Evolutionary conservation across 2,329 filamentous ascomycete genomes (phyloP), one percentile per base, ranked within the genome.

Genomic region (Knoxdaviesia proteae): DNA sequence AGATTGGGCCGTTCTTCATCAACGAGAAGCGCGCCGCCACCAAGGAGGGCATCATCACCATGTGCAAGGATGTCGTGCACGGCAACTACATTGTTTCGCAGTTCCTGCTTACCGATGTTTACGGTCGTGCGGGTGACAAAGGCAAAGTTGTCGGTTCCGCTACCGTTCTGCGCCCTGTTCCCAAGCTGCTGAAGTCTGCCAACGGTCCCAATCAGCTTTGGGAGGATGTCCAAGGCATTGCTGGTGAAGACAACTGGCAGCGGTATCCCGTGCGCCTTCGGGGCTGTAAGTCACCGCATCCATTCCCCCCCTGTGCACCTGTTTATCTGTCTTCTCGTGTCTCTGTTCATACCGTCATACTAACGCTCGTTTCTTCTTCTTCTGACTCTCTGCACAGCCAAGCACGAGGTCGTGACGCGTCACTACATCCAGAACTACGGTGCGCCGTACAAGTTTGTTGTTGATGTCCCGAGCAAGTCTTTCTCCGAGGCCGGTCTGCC

Each of bases 381-480:
- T 20, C 49, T 58, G 34, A 61, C 52, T 20, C 8, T 6, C 29
- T 7, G 5, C n/a, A 9, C 30, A 63, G 59, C 47, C 6, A 52
- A 54, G 3, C 49, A 57, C 6, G 65, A 69, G 43, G 58, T 61
- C 5, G 52, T 70, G 4, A 70, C 65, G 1, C 59, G 64, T 0
- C 68, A 74, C 42, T 75, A 69, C 45, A 54, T 59, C 2, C 61
- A 64, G 32, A 76, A 76, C 47, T 72, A 67, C 61, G 77, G 77
- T 2, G 75, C 75, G 46, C 67, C 68, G 0, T 82, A 81, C 54
- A 80, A 80, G 43, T 81, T 75, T 50, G 65, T 72, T 34, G 74
- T 76, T 1, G 59, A 63, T 1, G 68, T 72, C 3, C 56, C 64
- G 5, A 69, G 62, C 4, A 58, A 54, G n/a, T 55, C 61, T 0